Percentiles rank a stretch among this genome's conserved stretches.
phyloP scores from a whole-genome alignment of 805 yeast species.

The Isabelozyma gotoi region DNA sequence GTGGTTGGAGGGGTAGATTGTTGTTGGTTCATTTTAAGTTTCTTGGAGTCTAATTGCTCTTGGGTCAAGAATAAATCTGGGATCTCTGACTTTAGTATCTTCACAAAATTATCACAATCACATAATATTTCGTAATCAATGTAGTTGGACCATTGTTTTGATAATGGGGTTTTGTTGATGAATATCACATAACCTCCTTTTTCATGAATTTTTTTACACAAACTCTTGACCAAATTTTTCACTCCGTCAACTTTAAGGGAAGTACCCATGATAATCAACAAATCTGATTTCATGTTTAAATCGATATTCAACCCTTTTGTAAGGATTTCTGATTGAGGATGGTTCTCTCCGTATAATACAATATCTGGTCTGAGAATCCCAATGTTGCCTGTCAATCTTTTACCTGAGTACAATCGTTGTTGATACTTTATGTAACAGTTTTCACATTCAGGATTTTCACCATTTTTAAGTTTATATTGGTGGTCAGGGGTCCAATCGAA shows the following conservation, averaged over 20 bases:
- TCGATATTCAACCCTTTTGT: slow-evolving; percentile 71
- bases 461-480: slow-evolving; percentile 50
- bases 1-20: slow-evolving; percentile 6
- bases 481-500: slow-evolving; percentile 62
- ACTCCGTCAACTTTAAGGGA: slow-evolving; percentile 91
- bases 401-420: slow-evolving; percentile 64
- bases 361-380: slow-evolving; percentile 87
- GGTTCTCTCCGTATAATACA: slow-evolving; percentile 91
- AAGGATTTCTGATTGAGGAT: slow-evolving; percentile 80
- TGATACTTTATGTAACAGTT: slow-evolving; percentile 58
- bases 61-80: slow-evolving; percentile 67
- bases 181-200: slow-evolving; percentile 76
- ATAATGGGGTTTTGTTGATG: slow-evolving; percentile 66
- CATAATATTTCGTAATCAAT: slow-evolving; percentile 78
- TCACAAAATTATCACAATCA: slow-evolving; percentile 84
- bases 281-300: slow-evolving; percentile 65
- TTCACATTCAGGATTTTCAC: slow-evolving; percentile 77
- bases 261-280: slow-evolving; percentile 88
- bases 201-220: slow-evolving; percentile 72
- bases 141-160: slow-evolving; percentile 63
- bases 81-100: slow-evolving; percentile 47
- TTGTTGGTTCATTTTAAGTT: slow-evolving; percentile 19
- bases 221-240: slow-evolving; percentile 65
- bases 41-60: slow-evolving; percentile 45
- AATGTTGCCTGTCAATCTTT: slow-evolving; percentile 64